These are phyloP conservation scores for Diaporthe humulicola DNA, from an alignment of 2,329 filamentous ascomycete species.

Conservation along the genomic window DNA sequence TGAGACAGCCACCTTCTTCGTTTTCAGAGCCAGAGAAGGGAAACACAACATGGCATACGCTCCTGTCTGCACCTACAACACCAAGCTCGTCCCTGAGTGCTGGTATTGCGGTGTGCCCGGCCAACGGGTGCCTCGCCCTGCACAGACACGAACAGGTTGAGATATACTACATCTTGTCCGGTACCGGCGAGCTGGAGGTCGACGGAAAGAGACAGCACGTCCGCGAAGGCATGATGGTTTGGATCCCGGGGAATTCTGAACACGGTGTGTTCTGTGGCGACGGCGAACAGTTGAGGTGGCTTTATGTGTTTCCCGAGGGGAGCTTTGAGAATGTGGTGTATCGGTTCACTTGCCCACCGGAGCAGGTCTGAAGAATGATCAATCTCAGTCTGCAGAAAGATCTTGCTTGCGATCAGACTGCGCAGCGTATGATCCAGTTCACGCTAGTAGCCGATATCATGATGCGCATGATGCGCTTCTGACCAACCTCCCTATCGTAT, in stretches of 20 bases:
- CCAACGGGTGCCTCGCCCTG: conserved; percentile 18
- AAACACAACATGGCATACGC: conserved; percentile 15
- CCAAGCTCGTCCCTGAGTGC: not conserved
- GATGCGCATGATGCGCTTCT: too few species aligned
- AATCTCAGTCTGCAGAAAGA: not conserved
- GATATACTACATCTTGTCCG: conserved; percentile 10
- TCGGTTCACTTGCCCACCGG: not conserved
- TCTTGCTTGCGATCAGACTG: not conserved
- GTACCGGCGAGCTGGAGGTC: not conserved
- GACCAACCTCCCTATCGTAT: not conserved
- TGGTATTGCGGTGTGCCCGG: not conserved
- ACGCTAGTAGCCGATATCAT: not conserved
- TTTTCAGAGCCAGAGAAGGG: not conserved
- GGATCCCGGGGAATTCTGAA: conserved; percentile 5
- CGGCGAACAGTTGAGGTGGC: not conserved
- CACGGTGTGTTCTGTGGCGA: conserved; percentile 19
- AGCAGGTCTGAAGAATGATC: not conserved
- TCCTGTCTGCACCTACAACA: not conserved
- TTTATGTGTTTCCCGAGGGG: conserved; percentile 10
- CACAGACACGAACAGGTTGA: conserved; percentile 13
- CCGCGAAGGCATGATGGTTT: not conserved
- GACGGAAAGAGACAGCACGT: conserved; percentile 10
- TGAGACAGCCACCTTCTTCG: not conserved
- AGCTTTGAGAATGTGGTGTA: conserved; percentile 16
- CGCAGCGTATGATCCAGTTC: too few species aligned